Conservation (phyloP, 1,139 yeast genomes). For the Debaryomyces subglobosus region DNA sequence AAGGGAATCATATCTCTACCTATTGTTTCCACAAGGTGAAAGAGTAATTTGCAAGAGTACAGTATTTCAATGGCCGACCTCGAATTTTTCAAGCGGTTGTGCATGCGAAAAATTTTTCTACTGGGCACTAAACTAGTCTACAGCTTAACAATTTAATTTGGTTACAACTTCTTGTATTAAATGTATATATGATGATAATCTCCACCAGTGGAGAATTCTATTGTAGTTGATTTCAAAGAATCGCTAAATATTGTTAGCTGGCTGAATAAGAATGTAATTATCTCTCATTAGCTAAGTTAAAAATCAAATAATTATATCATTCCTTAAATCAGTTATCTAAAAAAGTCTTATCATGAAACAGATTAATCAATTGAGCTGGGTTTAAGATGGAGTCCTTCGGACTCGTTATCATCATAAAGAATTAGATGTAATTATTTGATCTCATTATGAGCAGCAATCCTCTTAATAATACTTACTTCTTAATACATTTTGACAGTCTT, state of each 20-base stretch:
- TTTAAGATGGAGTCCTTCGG: slow-evolving; percentile 46
- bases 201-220: neutral
- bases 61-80: neutral
- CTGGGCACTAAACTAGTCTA: neutral
- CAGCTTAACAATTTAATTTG: neutral
- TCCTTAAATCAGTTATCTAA: slow-evolving; percentile 36
- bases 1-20: slow-evolving; percentile 23
- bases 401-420: slow-evolving; percentile 47
- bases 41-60: neutral
- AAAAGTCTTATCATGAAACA: slow-evolving; percentile 51
- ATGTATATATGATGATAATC: neutral
- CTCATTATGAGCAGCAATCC: neutral
- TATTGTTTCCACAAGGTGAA: neutral
- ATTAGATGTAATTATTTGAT: neutral
- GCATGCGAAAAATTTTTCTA: slow-evolving; percentile 7
- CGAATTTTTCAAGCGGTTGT: slow-evolving; percentile 3
- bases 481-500: neutral
- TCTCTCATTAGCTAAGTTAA: neutral
- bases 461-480: neutral
- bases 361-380: slow-evolving; percentile 59
- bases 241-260: neutral
- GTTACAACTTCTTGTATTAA: neutral
- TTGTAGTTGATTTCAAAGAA: neutral
- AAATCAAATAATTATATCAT: neutral
- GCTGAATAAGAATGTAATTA: neutral